Evolutionary conservation across 371 early-diverging fungal species (phyloP).

Genomic region (Mortierella sp.): DNA sequence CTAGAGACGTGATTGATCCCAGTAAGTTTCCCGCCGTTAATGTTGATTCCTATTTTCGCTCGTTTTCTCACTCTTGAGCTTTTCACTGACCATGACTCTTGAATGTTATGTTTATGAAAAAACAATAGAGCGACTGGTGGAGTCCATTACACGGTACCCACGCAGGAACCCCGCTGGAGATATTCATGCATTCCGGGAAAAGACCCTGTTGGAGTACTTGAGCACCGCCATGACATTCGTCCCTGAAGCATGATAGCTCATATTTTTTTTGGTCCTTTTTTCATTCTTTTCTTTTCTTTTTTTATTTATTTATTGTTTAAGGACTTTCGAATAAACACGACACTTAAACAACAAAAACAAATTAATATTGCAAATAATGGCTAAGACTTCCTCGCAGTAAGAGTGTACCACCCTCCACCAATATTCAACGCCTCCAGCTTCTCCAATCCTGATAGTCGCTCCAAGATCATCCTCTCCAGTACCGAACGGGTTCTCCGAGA

Average conservation of each 20-base stretch:
- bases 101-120: not conserved
- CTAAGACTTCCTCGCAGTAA: not conserved
- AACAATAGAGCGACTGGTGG: constrained; percentile 35
- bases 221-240: constrained; percentile 31
- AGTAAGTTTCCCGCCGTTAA: constrained; percentile 14
- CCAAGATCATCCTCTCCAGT: constrained; percentile 40
- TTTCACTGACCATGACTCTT: not conserved
- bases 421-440: constrained; percentile 29
- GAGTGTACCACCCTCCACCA: constrained; percentile 30
- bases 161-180: constrained; percentile 44
- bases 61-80: not conserved
- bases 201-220: constrained; percentile 45
- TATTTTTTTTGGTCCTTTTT: not conserved
- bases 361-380: not conserved
- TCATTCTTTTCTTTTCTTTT: no score
- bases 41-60: not conserved
- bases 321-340: not conserved
- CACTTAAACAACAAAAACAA: not conserved
- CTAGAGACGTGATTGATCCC: constrained; percentile 28
- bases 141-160: constrained; percentile 43
- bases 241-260: not conserved
- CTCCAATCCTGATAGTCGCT: constrained; percentile 25
- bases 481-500: constrained; percentile 19
- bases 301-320: not conserved
- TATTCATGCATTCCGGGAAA: constrained; percentile 45